phyloP scores from a whole-genome alignment of 2,329 filamentous ascomycete genomes.

The Fusarium concolor region DNA sequence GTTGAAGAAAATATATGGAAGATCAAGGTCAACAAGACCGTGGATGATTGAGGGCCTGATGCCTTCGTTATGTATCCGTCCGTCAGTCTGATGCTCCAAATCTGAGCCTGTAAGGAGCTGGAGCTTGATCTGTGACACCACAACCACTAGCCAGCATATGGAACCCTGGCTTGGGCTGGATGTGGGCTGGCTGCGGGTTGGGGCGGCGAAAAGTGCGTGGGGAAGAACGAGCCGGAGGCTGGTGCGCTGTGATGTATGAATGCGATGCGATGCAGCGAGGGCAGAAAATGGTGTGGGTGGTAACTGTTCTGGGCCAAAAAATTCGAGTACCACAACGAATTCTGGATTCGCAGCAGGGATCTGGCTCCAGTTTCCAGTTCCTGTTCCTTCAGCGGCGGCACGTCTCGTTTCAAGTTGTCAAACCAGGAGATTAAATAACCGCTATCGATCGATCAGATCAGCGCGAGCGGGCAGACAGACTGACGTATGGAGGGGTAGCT shows the following conservation, averaged over 20 bases:
- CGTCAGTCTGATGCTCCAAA: conserved; percentile 15
- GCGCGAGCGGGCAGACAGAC: background rate
- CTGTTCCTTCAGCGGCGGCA: conserved; percentile 7
- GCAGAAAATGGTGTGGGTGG: conserved; percentile 2
- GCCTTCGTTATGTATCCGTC: conserved; percentile 38
- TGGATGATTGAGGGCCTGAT: conserved; percentile 4
- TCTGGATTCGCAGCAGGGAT: conserved; percentile 34
- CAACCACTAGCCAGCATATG: conserved; percentile 33
- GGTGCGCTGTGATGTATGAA: conserved; percentile 7
- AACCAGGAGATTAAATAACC: background rate
- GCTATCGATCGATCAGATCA: conserved; percentile 4
- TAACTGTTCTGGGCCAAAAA: conserved; percentile 3
- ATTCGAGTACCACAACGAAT: conserved; percentile 2
- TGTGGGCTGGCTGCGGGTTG: conserved; percentile 5
- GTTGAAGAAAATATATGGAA: background rate
- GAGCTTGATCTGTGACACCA: conserved; percentile 30
- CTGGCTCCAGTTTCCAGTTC: conserved; percentile 8
- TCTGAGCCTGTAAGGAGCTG: conserved; percentile 18
- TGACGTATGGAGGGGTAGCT: conserved; percentile 10
- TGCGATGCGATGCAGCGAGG: conserved; percentile 2
- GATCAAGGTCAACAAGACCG: background rate
- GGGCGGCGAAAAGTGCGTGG: conserved; percentile 14
- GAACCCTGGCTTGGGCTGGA: conserved; percentile 31
- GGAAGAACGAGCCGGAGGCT: conserved; percentile 13
- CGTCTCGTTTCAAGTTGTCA: conserved; percentile 24